Conservation (phyloP, 2,329 filamentous ascomycete genomes). For the Periconia macrospinosa region DNA sequence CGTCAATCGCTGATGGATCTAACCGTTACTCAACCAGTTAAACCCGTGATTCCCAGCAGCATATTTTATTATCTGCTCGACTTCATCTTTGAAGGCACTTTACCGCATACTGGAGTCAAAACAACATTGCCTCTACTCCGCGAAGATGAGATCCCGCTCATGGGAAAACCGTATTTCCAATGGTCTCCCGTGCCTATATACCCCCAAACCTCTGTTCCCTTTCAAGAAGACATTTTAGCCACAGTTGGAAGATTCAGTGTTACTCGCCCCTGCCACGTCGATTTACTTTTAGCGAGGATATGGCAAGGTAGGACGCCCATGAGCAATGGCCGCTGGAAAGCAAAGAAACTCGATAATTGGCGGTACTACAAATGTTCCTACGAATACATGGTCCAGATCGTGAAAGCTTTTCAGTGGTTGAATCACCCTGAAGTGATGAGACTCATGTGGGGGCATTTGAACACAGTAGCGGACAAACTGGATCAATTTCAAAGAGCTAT, state of each 20-base stretch:
- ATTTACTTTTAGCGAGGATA: slow-evolving; percentile 1
- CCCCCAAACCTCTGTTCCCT: background rate
- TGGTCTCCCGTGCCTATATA: slow-evolving; percentile 1
- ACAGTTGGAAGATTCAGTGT: background rate
- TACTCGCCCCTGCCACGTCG: background rate
- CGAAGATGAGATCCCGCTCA: slow-evolving; percentile 3
- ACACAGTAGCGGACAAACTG: slow-evolving; percentile 2
- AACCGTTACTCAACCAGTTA: slow-evolving; percentile 1
- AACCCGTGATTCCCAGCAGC: slow-evolving; percentile 1
- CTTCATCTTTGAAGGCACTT: slow-evolving; percentile 5
- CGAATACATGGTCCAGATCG: slow-evolving; percentile 1
- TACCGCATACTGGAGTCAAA: background rate
- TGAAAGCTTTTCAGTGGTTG: slow-evolving; percentile 2
- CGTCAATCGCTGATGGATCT: background rate
- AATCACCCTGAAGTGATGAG: background rate
- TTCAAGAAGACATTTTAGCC: background rate
- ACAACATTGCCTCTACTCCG: background rate
- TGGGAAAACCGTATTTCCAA: background rate
- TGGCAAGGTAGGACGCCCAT: slow-evolving; percentile 6
- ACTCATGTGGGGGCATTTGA: background rate
- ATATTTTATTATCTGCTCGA: slow-evolving; percentile 4
- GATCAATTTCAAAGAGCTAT: slow-evolving; percentile 3
- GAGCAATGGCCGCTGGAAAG: slow-evolving; percentile 5
- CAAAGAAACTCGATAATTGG: slow-evolving; percentile 6
- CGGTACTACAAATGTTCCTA: slow-evolving; percentile 2